Evolutionary conservation across 495 filamentous ascomycete genomes (phyloP).

Genomic region (Schizothecium vesticola): DNA sequence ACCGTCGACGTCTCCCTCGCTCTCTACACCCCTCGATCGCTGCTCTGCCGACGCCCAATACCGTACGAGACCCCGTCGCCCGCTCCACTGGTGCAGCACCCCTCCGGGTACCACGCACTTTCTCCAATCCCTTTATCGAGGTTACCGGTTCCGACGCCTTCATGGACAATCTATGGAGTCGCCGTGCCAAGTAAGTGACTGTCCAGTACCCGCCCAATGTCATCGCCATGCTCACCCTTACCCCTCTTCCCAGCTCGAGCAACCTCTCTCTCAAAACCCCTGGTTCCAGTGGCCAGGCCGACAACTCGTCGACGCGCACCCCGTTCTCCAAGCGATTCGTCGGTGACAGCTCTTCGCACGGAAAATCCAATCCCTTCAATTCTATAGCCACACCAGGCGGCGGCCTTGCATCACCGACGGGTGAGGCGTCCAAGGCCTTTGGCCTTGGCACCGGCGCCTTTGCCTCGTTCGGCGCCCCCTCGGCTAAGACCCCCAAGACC

Average conservation of each 20-base stretch:
- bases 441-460: constrained; percentile 93
- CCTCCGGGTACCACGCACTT: constrained; percentile 6
- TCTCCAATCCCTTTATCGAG: constrained; percentile 18
- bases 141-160: constrained; percentile 29
- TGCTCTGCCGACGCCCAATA: not conserved
- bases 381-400: constrained; percentile 67
- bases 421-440: constrained; percentile 85
- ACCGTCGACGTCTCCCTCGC: not conserved
- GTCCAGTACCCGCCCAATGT: constrained; percentile 5
- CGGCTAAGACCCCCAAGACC: constrained; percentile 79
- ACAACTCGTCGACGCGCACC: constrained; percentile 63
- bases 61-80: constrained; percentile 1
- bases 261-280: constrained; percentile 87
- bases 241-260: constrained; percentile 54
- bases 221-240: constrained; percentile 7
- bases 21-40: not conserved
- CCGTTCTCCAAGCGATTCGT: constrained; percentile 66
- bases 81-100: constrained; percentile 10
- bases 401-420: constrained; percentile 76
- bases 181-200: constrained; percentile 75
- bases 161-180: constrained; percentile 69
- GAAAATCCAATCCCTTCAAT: constrained; percentile 82
- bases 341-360: constrained; percentile 70
- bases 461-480: constrained; percentile 74
- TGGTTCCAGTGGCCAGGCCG: constrained; percentile 47